Evolutionary conservation across 352 stramenopile species (phyloP).

Genomic region (Phytophthora fragariae): DNA sequence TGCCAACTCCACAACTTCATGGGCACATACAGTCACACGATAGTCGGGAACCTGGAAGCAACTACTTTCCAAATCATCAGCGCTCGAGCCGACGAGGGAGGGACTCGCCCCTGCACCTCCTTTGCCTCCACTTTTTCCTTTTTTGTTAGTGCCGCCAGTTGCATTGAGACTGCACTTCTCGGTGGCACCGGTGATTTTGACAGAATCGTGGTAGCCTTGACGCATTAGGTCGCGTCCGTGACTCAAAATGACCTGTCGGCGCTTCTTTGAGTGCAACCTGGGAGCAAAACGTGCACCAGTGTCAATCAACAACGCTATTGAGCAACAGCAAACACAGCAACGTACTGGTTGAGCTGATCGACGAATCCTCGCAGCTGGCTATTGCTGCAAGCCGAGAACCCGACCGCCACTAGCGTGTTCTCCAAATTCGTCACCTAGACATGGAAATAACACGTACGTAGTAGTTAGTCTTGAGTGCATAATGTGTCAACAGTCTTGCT

Average conservation of each 20-base stretch:
- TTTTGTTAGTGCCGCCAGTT: constrained; percentile 46
- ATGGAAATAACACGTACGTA: not conserved
- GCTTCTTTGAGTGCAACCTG: constrained; percentile 78
- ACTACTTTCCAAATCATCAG: constrained; percentile 54
- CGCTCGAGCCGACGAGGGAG: constrained; percentile 1
- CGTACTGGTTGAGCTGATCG: constrained; percentile 70
- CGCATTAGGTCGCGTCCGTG: constrained; percentile 62
- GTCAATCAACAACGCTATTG: not conserved
- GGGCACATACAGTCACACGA: constrained; percentile 58
- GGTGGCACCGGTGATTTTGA: constrained; percentile 55
- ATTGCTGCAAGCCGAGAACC: constrained; percentile 57
- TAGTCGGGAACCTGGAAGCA: constrained; percentile 77
- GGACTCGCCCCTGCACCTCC: constrained; percentile 4
- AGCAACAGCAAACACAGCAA: not conserved
- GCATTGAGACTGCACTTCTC: constrained; percentile 68
- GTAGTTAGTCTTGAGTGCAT: not conserved
- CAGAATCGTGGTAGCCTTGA: constrained; percentile 66
- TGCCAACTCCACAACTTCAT: constrained; percentile 67
- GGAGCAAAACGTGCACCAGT: not conserved
- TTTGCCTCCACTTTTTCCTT: constrained; percentile 36
- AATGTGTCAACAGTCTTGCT: not conserved
- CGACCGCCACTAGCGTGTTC: constrained; percentile 52
- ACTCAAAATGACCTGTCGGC: constrained; percentile 65
- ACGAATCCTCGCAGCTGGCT: constrained; percentile 69
- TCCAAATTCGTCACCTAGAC: constrained; percentile 60